Evolutionary conservation across 1,139 yeast genomes (phyloP), one percentile per base, ranked within the genome.

Genomic region (Diutina catenulata): DNA sequence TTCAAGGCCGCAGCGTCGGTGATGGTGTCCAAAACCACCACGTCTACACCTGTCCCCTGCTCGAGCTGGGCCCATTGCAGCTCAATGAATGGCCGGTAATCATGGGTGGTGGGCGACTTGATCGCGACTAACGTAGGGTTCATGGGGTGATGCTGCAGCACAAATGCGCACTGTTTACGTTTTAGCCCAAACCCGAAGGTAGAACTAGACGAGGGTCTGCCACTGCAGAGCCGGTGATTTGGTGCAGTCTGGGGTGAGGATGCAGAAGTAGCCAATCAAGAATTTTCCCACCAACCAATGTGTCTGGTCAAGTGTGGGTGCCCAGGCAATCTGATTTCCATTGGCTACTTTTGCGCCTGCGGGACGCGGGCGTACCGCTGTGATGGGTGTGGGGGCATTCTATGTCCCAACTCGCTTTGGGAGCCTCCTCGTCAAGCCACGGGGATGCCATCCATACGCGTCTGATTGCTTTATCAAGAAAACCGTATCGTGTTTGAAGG

Each of bases 1-100:
- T 60, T 60, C 36, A 67, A 48, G 3, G 47, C 45, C 11, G 43
- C 41, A 9, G 57, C 47, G 16, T 52, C 43, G 5, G 40, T 39
- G 10, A 64, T 49, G 9, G 29, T 39, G 3, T 41, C 28, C 3
- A 38, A 38, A n/a, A 64, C 45, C 18, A 53, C 39, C 3, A 66
- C 47, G 41, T 60, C 62, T 3, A 65, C 37, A 5, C 37, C 37
- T 8, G 21, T 8, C 13, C n/a, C n/a, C 20, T 19, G 13, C 22
- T 31, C 5, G 9, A n/a, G n/a, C n/a, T n/a, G n/a, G n/a, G n/a
- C n/a, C n/a, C 25, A 31, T 43, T 36, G 11, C 37, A 14, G 23
- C 38, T 3, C 14, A 46, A 36, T 49, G 20, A 59, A 49, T 1
- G 35, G 37, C 2, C 45, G 28, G 42, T 65, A 64, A 42, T 60